These are phyloP conservation scores for Verticillium klebahnii DNA, from an alignment of 2,329 filamentous ascomycete genomes.

Conservation along the genomic window DNA sequence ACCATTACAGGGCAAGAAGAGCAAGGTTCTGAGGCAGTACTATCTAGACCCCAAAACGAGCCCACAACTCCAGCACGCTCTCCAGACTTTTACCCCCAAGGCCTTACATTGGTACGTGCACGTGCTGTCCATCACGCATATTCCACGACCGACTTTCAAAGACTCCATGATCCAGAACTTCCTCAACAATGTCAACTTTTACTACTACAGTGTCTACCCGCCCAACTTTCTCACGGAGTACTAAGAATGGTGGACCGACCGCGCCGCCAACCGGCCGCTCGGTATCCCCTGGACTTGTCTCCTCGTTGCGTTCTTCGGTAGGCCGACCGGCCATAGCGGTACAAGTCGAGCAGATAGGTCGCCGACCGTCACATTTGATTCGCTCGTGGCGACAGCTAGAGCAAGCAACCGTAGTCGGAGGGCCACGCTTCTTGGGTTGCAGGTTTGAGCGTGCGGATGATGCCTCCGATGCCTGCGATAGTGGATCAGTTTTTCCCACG, in stretches of 20 bases:
- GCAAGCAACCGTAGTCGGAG: not conserved
- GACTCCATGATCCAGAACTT: slow-evolving; percentile 33
- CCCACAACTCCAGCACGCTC: slow-evolving; percentile 19
- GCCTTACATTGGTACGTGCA: slow-evolving; percentile 1
- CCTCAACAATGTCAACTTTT: slow-evolving; percentile 29
- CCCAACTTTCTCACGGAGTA: slow-evolving; percentile 29
- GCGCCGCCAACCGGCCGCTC: slow-evolving; percentile 22
- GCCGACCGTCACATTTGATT: not conserved
- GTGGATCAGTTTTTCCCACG: not conserved
- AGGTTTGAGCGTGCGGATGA: not conserved
- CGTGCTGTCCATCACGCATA: slow-evolving; percentile 5
- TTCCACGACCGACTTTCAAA: slow-evolving; percentile 8
- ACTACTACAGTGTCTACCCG: slow-evolving; percentile 34
- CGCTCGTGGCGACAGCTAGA: not conserved
- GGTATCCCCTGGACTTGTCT: slow-evolving; percentile 32
- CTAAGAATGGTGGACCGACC: slow-evolving; percentile 27
- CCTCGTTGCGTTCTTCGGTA: slow-evolving; percentile 11
- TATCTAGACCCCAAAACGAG: slow-evolving; percentile 13
- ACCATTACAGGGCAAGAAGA: not conserved
- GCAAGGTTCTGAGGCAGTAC: not conserved
- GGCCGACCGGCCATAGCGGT: not conserved
- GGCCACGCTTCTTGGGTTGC: not conserved
- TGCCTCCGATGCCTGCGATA: not conserved
- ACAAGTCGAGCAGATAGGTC: not conserved
- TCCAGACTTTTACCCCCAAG: not conserved